Conservation (phyloP, 176 grass and related monocot species). For the Eleusine indica region DNA sequence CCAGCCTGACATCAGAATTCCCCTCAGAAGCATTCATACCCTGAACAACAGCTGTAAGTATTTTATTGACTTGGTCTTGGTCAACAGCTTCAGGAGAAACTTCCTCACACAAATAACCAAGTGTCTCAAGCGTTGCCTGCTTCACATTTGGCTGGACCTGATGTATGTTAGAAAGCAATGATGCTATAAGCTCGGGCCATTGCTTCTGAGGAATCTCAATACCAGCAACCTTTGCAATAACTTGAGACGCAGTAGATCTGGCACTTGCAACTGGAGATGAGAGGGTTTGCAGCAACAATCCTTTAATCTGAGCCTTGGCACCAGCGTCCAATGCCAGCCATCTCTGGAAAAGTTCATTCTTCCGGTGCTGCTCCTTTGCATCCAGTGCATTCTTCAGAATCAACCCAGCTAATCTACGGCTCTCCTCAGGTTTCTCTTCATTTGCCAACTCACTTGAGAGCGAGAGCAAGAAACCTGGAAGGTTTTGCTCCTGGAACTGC, state of each 20-base stretch:
- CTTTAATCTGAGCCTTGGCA: slow-evolving; percentile 73
- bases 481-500: slow-evolving; percentile 90
- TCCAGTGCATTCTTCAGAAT: slow-evolving; percentile 87
- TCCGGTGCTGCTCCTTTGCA: slow-evolving; percentile 78
- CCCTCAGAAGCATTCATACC: slow-evolving; percentile 85
- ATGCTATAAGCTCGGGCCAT: slow-evolving; percentile 78
- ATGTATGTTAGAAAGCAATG: slow-evolving; percentile 79
- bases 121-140: slow-evolving; percentile 77
- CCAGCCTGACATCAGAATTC: slow-evolving; percentile 75
- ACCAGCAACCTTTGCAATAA: slow-evolving; percentile 79
- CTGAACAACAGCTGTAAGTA: slow-evolving; percentile 91
- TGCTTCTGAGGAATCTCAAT: slow-evolving; percentile 84
- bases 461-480: slow-evolving; percentile 66
- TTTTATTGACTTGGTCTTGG: slow-evolving; percentile 81
- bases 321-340: slow-evolving; percentile 71
- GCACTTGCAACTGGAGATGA: slow-evolving; percentile 73
- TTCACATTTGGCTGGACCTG: slow-evolving; percentile 73
- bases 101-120: slow-evolving; percentile 90
- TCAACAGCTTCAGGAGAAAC: slow-evolving; percentile 75
- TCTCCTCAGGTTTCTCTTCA: slow-evolving; percentile 76
- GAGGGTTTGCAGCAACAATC: slow-evolving; percentile 66
- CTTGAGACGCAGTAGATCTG: slow-evolving; percentile 85
- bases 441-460: slow-evolving; percentile 70
- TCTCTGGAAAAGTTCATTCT: slow-evolving; percentile 80
- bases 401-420: slow-evolving; percentile 73